These are phyloP conservation scores for Echria macrotheca DNA, from an alignment of 495 filamentous ascomycete species.

Conservation along the genomic window DNA sequence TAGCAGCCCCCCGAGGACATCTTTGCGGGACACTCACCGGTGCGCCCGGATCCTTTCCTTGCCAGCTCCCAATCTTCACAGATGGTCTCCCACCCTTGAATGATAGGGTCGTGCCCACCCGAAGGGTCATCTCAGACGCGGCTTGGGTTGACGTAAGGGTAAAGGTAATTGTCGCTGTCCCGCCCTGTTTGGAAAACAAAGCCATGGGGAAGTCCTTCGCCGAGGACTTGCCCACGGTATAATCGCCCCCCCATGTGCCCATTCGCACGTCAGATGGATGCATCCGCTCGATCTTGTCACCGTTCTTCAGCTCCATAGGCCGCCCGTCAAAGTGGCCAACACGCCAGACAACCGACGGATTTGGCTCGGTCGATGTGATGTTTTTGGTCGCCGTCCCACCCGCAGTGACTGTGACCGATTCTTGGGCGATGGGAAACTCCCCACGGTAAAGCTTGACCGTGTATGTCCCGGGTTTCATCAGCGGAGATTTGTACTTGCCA, in stretches of 20 bases:
- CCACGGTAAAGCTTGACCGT: conserved; percentile 56
- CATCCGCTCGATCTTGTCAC: conserved; percentile 54
- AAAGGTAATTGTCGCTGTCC: conserved; percentile 50
- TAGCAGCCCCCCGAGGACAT: too few species aligned
- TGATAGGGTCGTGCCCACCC: conserved; percentile 54
- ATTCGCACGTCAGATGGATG: conserved; percentile 55
- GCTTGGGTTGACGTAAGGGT: conserved; percentile 37
- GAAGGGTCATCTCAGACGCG: conserved; percentile 33
- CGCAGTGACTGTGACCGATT: conserved; percentile 42
- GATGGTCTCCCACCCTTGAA: conserved; percentile 49
- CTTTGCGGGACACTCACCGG: conserved; percentile 48
- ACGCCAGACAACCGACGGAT: conserved; percentile 47
- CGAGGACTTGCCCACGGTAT: conserved; percentile 46
- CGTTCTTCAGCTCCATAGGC: conserved; percentile 54
- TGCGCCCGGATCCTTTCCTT: conserved; percentile 40
- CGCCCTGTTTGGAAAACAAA: conserved; percentile 51
- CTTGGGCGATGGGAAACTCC: conserved; percentile 46
- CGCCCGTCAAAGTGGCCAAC: conserved; percentile 55
- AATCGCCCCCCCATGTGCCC: conserved; percentile 48
- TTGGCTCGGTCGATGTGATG: conserved; percentile 43
- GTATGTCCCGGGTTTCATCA: conserved; percentile 61
- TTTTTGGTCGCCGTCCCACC: conserved; percentile 41
- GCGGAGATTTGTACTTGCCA: conserved; percentile 52
- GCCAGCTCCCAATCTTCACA: conserved; percentile 43
- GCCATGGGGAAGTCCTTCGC: conserved; percentile 54